Percentiles rank a stretch among this genome's conserved stretches.
Conservation (phyloP, 495 filamentous ascomycete genomes). For the Cladorrhinum samala region DNA sequence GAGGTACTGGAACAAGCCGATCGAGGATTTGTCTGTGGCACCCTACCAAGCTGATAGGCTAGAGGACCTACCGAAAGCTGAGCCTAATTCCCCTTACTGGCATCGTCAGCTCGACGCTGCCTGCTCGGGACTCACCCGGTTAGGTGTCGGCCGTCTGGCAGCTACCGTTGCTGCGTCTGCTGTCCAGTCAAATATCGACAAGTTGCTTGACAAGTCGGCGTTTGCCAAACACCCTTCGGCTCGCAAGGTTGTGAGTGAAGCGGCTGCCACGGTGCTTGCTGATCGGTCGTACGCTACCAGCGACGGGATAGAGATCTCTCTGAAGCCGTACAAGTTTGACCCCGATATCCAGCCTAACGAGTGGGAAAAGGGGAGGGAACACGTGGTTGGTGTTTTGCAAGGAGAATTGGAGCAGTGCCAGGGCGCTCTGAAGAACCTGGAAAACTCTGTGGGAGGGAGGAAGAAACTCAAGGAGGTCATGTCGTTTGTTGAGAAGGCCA, state of each 20-base stretch:
- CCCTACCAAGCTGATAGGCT: slow-evolving; percentile 65
- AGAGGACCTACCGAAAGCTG: slow-evolving; percentile 70
- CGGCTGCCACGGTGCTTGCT: slow-evolving; percentile 78
- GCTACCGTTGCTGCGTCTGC: slow-evolving; percentile 83
- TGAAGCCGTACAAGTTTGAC: slow-evolving; percentile 97
- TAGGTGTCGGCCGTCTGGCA: slow-evolving; percentile 87
- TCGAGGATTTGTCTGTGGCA: slow-evolving; percentile 62
- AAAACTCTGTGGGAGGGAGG: slow-evolving; percentile 66
- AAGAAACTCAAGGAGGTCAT: slow-evolving; percentile 87
- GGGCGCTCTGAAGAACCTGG: slow-evolving; percentile 64
- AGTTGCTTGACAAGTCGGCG: slow-evolving; percentile 66
- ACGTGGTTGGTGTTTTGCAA: slow-evolving; percentile 69
- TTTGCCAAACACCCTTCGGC: slow-evolving; percentile 90
- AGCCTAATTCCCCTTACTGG: slow-evolving; percentile 82
- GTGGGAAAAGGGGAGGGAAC: slow-evolving; percentile 78
- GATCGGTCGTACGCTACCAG: slow-evolving; percentile 94
- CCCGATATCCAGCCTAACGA: slow-evolving; percentile 89
- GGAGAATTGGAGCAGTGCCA: slow-evolving; percentile 81
- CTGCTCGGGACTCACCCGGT: slow-evolving; percentile 79
- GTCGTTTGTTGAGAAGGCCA: slow-evolving; percentile 78
- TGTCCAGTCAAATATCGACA: slow-evolving; percentile 79
- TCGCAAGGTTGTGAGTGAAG: slow-evolving; percentile 82
- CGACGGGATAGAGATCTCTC: slow-evolving; percentile 98
- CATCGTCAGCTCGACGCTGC: slow-evolving; percentile 91
- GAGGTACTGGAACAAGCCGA: slow-evolving; percentile 96